These are phyloP conservation scores for Colletotrichum echinochloae DNA, from an alignment of 2,329 filamentous ascomycete genomes.

Conservation along the genomic window DNA sequence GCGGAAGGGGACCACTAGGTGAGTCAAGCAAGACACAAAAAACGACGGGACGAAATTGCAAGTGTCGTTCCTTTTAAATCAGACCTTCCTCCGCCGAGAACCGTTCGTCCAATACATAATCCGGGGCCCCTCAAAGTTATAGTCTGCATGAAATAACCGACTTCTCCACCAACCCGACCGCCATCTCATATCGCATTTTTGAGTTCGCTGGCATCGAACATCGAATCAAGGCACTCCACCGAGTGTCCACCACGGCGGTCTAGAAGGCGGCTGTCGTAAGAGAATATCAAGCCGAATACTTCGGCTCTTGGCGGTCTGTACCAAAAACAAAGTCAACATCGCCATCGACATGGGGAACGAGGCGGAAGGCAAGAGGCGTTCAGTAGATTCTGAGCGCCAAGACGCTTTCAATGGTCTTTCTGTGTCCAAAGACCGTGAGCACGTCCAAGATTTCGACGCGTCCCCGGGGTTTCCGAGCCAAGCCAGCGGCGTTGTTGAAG, in stretches of 20 bases:
- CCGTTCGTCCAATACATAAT: slow-evolving; percentile 16
- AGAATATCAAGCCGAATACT: neutral
- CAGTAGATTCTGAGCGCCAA: slow-evolving; percentile 22
- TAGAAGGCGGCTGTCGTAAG: neutral
- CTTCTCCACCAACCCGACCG: slow-evolving; percentile 31
- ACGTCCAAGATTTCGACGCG: neutral
- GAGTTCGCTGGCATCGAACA: slow-evolving; percentile 1
- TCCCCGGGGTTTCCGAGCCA: neutral
- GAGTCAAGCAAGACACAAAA: slow-evolving; percentile 26
- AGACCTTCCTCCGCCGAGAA: slow-evolving; percentile 15
- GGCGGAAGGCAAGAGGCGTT: slow-evolving; percentile 11
- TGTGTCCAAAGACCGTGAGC: neutral
- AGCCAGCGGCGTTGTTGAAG: slow-evolving; percentile 11
- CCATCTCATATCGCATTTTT: slow-evolving; percentile 11
- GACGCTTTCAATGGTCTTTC: neutral
- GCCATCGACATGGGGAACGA: slow-evolving; percentile 28
- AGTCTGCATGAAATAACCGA: slow-evolving; percentile 17
- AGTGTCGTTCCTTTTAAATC: slow-evolving; percentile 18
- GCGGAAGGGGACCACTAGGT: slow-evolving; percentile 16
- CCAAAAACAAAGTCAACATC: neutral
- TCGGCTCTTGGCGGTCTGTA: neutral
- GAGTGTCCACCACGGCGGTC: slow-evolving; percentile 22
- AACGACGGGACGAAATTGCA: neutral
- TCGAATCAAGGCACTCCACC: slow-evolving; percentile 27
- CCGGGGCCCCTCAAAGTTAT: slow-evolving; percentile 40